phyloP scores from a whole-genome alignment of 345 rosid species.

The Pugionium cornutum region DNA sequence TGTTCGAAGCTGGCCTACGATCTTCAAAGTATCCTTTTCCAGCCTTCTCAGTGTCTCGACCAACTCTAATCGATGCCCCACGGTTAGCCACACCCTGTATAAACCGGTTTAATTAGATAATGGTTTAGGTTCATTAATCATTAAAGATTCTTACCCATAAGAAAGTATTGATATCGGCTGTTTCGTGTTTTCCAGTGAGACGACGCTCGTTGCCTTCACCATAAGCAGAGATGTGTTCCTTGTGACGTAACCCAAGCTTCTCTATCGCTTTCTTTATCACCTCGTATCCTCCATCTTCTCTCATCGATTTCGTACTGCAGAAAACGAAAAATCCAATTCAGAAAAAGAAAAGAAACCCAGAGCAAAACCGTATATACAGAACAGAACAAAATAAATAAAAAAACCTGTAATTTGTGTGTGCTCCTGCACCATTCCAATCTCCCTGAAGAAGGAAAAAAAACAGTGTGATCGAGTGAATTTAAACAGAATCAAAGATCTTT shows the following conservation, averaged over 20 bases:
- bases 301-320: constrained; percentile 82
- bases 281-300: constrained; percentile 62
- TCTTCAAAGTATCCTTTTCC: constrained; percentile 89
- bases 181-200: constrained; percentile 77
- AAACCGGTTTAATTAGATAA: not conserved
- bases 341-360: not conserved
- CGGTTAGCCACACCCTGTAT: constrained; percentile 59
- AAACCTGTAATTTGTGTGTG: constrained; percentile 85
- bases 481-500: not conserved
- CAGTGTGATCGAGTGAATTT: not conserved
- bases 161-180: constrained; percentile 79
- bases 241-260: constrained; percentile 68
- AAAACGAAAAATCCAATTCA: not conserved
- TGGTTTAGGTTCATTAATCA: not conserved
- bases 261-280: constrained; percentile 75
- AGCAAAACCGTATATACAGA: constrained; percentile 4
- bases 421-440: constrained; percentile 97
- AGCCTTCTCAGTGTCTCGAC: constrained; percentile 70
- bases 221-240: constrained; percentile 75
- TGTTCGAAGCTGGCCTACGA: constrained; percentile 87
- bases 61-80: constrained; percentile 81
- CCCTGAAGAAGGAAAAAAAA: constrained; percentile 43
- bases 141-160: constrained; percentile 52
- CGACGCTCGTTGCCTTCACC: constrained; percentile 84
- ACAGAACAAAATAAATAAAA: not conserved